These are phyloP conservation scores for Calophaca sinica DNA, from an alignment of 306 rosid species.

Conservation along the genomic window DNA sequence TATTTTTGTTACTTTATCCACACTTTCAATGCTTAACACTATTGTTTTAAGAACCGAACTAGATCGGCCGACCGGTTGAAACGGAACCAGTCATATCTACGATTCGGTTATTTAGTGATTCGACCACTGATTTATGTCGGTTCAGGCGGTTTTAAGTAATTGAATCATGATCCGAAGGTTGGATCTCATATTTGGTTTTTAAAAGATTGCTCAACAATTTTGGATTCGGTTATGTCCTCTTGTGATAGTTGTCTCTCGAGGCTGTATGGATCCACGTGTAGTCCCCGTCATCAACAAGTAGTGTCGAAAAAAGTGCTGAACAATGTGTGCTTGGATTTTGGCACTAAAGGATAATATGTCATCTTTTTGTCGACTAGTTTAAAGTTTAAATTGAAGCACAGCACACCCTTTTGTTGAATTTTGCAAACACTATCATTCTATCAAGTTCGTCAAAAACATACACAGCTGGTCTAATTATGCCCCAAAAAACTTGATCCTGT, in stretches of 20 bases:
- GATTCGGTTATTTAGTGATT: too few species aligned
- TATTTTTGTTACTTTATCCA: too few species aligned
- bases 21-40: too few species aligned
- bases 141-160: too few species aligned
- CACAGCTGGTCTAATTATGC: slow-evolving; percentile 21
- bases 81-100: too few species aligned
- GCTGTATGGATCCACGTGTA: slow-evolving; percentile 36
- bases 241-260: neutral
- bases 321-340: slow-evolving; percentile 29
- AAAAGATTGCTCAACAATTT: neutral
- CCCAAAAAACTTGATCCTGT: neutral
- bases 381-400: slow-evolving; percentile 21
- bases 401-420: slow-evolving; percentile 4
- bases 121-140: too few species aligned
- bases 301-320: slow-evolving; percentile 38
- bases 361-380: slow-evolving; percentile 38
- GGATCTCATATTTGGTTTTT: too few species aligned
- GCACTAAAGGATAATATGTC: slow-evolving; percentile 15
- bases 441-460: slow-evolving; percentile 19
- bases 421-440: slow-evolving; percentile 26
- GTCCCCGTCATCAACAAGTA: slow-evolving; percentile 33
- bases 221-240: neutral
- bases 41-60: too few species aligned
- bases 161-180: too few species aligned
- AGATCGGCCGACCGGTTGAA: too few species aligned